These are phyloP conservation scores for Solanum corneliomulleri DNA, from an alignment of 257 asterid genomes.

Conservation along the genomic window DNA sequence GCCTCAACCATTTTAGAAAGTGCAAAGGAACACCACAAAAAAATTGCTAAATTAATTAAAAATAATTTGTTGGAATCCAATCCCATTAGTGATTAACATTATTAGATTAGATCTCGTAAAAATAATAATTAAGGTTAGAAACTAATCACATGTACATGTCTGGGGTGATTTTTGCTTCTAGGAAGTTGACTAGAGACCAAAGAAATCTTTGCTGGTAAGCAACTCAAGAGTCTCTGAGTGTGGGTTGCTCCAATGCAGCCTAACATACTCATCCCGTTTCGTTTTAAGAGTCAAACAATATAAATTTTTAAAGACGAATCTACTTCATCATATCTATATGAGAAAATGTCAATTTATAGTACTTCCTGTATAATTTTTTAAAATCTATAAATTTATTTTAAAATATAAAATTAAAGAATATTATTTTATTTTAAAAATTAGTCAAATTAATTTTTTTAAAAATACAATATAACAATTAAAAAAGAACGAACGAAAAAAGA, in stretches of 20 bases:
- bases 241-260: neutral
- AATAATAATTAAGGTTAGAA: neutral
- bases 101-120: neutral
- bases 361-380: rapidly evolving
- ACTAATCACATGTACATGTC: neutral
- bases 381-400: too few relatives aligned
- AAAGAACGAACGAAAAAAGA: neutral
- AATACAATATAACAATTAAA: too few relatives aligned
- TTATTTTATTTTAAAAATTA: too few relatives aligned
- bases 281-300: too few relatives aligned
- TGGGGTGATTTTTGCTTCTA: neutral
- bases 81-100: neutral
- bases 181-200: neutral
- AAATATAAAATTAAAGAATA: too few relatives aligned
- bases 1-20: neutral
- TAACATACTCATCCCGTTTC: neutral
- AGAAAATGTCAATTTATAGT: too few relatives aligned
- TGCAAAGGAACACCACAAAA: neutral
- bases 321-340: too few relatives aligned
- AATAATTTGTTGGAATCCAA: neutral
- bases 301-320: too few relatives aligned
- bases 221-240: neutral
- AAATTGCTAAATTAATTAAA: neutral
- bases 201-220: conserved; percentile 6
- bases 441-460: too few relatives aligned